phyloP scores from a whole-genome alignment of 2,329 filamentous ascomycete genomes.

The Cylindrodendrum hubeiense region DNA sequence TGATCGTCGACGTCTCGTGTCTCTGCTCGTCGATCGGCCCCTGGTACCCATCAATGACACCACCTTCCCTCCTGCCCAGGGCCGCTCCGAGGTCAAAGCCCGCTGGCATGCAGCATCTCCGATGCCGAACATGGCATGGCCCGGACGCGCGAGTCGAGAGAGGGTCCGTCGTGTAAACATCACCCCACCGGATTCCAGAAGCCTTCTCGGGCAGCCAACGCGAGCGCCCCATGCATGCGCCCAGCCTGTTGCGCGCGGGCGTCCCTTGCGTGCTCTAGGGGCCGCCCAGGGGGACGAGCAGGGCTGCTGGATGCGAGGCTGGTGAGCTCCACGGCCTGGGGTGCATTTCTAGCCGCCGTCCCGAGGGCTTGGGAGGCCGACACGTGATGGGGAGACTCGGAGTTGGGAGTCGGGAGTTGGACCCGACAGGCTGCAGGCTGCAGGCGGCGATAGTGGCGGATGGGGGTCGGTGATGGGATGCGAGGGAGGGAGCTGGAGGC shows the following conservation, averaged over 20 bases:
- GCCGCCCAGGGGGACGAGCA: not conserved
- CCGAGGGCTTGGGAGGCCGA: not conserved
- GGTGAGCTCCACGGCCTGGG: not conserved
- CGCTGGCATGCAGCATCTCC: conserved; percentile 17
- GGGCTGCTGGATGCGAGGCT: not conserved
- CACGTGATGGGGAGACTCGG: not conserved
- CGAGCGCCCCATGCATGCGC: not conserved
- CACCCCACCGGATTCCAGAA: conserved; percentile 23
- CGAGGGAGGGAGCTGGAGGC: not conserved
- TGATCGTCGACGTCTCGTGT: not conserved
- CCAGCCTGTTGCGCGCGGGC: not conserved
- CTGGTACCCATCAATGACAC: conserved; percentile 15
- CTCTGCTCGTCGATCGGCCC: not conserved
- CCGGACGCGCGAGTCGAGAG: not conserved
- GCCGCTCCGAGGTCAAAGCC: conserved; percentile 9
- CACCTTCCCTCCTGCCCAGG: conserved; percentile 1
- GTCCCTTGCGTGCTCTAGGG: not conserved
- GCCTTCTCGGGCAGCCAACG: not conserved
- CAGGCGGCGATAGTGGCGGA: not conserved
- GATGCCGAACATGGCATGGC: conserved; percentile 10
- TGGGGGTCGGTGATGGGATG: not conserved
- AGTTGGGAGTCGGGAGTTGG: not conserved
- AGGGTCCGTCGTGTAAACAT: not conserved
- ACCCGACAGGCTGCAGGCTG: not conserved
- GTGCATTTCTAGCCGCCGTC: not conserved